phyloP scores from a whole-genome alignment of 345 rosid genomes.

The Salix suchowensis region DNA sequence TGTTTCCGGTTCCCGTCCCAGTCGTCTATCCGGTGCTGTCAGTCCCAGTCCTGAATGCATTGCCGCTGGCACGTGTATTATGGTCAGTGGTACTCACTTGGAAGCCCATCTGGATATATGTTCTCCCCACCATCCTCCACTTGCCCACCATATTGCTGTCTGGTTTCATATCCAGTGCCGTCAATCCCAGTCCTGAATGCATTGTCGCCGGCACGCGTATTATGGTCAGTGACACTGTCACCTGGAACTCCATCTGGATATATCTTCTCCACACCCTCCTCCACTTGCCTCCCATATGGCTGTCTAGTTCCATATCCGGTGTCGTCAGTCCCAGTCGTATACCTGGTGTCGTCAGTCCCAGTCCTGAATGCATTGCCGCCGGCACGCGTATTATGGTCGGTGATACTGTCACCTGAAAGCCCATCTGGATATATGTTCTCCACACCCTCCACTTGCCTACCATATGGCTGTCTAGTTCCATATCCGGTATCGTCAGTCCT shows the following conservation, averaged over 20 bases:
- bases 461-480: conserved; percentile 5
- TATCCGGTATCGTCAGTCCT: conserved; percentile 13
- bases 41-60: neutral
- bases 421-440: conserved; percentile 26
- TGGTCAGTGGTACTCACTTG: conserved; percentile 34
- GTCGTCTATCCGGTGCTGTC: conserved; percentile 11
- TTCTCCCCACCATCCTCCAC: conserved; percentile 28
- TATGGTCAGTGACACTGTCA: conserved; percentile 30
- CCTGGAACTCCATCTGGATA: conserved; percentile 35
- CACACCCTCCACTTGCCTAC: conserved; percentile 33
- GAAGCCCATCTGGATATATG: conserved; percentile 29
- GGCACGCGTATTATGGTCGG: conserved; percentile 32
- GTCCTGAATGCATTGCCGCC: conserved; percentile 24
- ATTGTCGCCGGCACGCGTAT: conserved; percentile 28
- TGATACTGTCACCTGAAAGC: conserved; percentile 26
- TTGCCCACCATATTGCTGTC: conserved; percentile 19
- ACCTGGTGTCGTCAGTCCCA: neutral
- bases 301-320: neutral
- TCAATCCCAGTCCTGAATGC: conserved; percentile 6
- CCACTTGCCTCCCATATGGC: conserved; percentile 25
- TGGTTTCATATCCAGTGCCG: conserved; percentile 8
- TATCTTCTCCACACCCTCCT: conserved; percentile 22
- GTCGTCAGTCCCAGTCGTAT: no score
- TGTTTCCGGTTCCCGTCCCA: no score
- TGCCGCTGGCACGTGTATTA: conserved; percentile 29